Percentiles rank a stretch among this genome's conserved stretches.
Conservation (phyloP, 805 yeast genomes). For the Myxozyma neotropica region DNA sequence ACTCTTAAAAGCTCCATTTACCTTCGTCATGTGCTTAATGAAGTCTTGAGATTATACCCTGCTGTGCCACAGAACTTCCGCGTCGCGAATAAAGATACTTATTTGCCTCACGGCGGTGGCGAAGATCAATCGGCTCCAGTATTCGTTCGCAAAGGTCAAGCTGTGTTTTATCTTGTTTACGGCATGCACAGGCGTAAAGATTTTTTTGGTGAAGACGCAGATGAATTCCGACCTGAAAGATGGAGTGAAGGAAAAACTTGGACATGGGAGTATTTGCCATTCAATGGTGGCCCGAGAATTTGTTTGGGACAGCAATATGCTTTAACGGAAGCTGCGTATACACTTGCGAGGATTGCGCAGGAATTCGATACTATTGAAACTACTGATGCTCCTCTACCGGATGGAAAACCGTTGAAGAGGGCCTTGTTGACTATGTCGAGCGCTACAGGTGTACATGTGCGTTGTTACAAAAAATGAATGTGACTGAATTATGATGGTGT, state of each 20-base stretch:
- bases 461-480: conserved; percentile 4
- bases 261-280: conserved; percentile 56
- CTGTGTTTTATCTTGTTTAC: conserved; percentile 47
- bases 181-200: conserved; percentile 49
- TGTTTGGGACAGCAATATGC: conserved; percentile 62
- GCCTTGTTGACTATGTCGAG: conserved; percentile 21
- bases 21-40: conserved; percentile 53
- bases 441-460: conserved; percentile 19
- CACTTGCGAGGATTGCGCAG: conserved; percentile 47
- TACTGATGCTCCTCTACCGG: conserved; percentile 12
- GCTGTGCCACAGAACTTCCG: conserved; percentile 56
- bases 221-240: conserved; percentile 52
- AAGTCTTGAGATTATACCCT: conserved; percentile 54
- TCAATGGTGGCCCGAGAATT: conserved; percentile 60
- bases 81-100: conserved; percentile 50
- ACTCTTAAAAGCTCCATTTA: conserved; percentile 53
- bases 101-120: conserved; percentile 57
- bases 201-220: conserved; percentile 51
- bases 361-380: conserved; percentile 37
- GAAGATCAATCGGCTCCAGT: conserved; percentile 46
- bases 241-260: conserved; percentile 48
- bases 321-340: conserved; percentile 54
- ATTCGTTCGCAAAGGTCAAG: conserved; percentile 49
- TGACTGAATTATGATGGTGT: not conserved
- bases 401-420: conserved; percentile 16